These are phyloP conservation scores for Triticum dicoccoides DNA, from an alignment of 176 grass and related monocot genomes.

Conservation along the genomic window DNA sequence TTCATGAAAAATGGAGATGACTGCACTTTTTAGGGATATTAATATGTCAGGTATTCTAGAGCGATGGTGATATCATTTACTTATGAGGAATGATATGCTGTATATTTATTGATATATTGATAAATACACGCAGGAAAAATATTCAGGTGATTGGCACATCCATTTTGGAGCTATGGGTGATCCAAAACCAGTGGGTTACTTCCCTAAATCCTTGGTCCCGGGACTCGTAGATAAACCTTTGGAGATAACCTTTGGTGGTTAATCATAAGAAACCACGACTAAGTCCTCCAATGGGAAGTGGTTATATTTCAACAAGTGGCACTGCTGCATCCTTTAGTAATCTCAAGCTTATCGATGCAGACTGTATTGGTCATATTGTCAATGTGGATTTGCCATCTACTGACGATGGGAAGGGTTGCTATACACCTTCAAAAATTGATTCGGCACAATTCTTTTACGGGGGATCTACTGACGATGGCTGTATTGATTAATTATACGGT, in stretches of 20 bases:
- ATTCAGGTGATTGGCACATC: background rate
- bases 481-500: background rate
- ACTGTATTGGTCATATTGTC: background rate
- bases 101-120: background rate
- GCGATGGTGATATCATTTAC: background rate
- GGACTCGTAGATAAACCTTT: background rate
- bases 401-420: background rate
- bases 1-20: background rate
- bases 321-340: background rate
- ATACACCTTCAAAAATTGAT: background rate
- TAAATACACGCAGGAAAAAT: background rate
- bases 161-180: conserved; percentile 1
- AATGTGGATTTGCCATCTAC: background rate
- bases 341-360: background rate
- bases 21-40: background rate
- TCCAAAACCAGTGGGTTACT: background rate
- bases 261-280: background rate
- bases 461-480: background rate
- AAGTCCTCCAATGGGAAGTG: conserved; percentile 5
- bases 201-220: background rate
- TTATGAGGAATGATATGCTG: background rate
- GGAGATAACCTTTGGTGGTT: background rate
- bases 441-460: background rate
- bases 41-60: background rate
- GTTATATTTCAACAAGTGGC: background rate